A percentile compares a stretch with the other conserved stretches of the same genome.
These are phyloP conservation scores for Anacardium occidentale DNA, from an alignment of 345 rosid genomes.

Conservation along the genomic window DNA sequence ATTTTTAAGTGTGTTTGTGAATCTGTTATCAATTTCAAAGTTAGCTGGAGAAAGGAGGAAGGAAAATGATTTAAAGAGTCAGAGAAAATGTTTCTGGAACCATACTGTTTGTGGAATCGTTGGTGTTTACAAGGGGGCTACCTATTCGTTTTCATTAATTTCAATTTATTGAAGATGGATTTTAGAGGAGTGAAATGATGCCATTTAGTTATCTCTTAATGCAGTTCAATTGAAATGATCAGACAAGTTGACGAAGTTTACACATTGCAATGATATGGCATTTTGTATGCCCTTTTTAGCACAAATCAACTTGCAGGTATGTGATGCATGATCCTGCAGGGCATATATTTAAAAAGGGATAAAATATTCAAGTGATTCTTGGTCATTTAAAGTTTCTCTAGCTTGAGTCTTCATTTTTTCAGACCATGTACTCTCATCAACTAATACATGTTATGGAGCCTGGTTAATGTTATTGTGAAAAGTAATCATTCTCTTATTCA, in stretches of 20 bases:
- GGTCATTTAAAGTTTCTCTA: conserved; percentile 14
- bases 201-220: neutral
- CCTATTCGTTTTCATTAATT: neutral
- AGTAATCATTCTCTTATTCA: conserved; percentile 1
- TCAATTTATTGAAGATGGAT: too few species aligned
- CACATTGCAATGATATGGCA: neutral
- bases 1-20: neutral
- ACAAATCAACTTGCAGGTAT: neutral
- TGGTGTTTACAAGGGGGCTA: neutral
- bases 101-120: too few species aligned
- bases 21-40: neutral
- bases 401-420: neutral
- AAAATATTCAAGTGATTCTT: conserved; percentile 11
- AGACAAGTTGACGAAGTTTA: too few species aligned
- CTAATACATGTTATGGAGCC: conserved; percentile 28
- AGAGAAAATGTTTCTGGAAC: neutral
- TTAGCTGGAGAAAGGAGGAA: neutral
- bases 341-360: conserved; percentile 9
- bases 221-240: neutral
- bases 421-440: conserved; percentile 17
- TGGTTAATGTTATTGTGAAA: conserved; percentile 24
- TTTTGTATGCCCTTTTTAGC: neutral
- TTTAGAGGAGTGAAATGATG: neutral
- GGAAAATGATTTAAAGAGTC: too few species aligned
- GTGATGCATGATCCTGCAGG: conserved; percentile 14